Conservation (phyloP, 2,329 filamentous ascomycete genomes). For the Pseudogymnoascus sp. region DNA sequence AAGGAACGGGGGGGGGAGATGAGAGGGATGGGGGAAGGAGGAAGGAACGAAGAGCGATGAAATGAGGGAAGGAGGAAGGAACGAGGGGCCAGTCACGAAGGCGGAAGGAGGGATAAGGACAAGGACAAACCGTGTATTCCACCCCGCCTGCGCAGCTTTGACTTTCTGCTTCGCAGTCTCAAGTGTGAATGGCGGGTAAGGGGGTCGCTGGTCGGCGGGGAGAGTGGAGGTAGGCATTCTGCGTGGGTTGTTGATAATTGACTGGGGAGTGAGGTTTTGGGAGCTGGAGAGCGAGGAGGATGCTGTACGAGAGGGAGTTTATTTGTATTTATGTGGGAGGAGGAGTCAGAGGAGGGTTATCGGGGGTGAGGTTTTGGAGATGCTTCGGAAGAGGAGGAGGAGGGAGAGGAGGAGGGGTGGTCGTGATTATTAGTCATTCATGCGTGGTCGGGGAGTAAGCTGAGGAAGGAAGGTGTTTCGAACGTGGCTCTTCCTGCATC, state of each 20-base stretch:
- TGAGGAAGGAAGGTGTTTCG: neutral
- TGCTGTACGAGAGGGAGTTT: neutral
- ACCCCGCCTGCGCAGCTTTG: constrained; percentile 74
- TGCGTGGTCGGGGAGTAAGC: neutral
- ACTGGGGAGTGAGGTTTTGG: neutral
- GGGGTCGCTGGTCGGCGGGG: constrained; percentile 28
- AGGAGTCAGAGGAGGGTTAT: neutral
- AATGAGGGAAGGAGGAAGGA: constrained; percentile 18
- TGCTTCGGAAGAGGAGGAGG: neutral
- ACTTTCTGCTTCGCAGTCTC: constrained; percentile 70
- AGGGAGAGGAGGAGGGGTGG: neutral
- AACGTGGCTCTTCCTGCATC: neutral
- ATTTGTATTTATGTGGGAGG: neutral
- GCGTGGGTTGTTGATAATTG: neutral
- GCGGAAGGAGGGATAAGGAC: constrained; percentile 40
- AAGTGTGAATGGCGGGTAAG: constrained; percentile 66
- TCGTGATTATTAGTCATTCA: constrained; percentile 1
- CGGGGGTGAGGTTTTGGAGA: neutral
- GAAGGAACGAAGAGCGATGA: neutral
- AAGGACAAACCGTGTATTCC: constrained; percentile 63
- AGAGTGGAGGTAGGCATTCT: constrained; percentile 14
- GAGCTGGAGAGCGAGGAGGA: neutral
- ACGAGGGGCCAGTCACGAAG: no score
- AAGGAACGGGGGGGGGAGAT: no score
- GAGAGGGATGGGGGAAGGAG: neutral